These are phyloP conservation scores for Platismatia glauca DNA, from an alignment of 495 filamentous ascomycete species.

Conservation along the genomic window DNA sequence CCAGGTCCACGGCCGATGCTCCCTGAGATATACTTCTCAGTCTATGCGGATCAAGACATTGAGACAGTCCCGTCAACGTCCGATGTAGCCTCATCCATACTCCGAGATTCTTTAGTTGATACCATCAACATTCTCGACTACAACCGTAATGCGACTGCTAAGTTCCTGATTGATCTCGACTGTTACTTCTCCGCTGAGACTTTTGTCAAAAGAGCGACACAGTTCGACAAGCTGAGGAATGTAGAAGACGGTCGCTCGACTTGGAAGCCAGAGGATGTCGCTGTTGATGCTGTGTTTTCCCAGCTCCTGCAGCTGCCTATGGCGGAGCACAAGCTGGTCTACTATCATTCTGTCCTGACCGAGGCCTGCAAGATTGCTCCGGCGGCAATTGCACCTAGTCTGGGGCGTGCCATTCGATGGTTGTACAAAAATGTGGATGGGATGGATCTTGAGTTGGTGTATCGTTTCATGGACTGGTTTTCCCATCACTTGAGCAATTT, in stretches of 20 bases:
- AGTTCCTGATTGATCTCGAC: slow-evolving; percentile 86
- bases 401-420: slow-evolving; percentile 89
- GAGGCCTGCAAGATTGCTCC: slow-evolving; percentile 93
- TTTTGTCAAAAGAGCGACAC: slow-evolving; percentile 86
- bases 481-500: slow-evolving; percentile 97
- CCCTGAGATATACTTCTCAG: slow-evolving; percentile 88
- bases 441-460: slow-evolving; percentile 78
- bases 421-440: slow-evolving; percentile 70
- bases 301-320: slow-evolving; percentile 82
- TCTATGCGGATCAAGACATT: slow-evolving; percentile 79
- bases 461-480: slow-evolving; percentile 96
- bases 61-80: slow-evolving; percentile 78
- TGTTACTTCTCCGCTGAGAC: slow-evolving; percentile 82
- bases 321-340: slow-evolving; percentile 89
- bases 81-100: slow-evolving; percentile 66
- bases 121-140: slow-evolving; percentile 91
- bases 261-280: slow-evolving; percentile 98
- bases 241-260: slow-evolving; percentile 54
- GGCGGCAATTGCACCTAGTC: slow-evolving; percentile 87
- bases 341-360: slow-evolving; percentile 90
- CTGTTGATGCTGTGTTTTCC: slow-evolving; percentile 93
- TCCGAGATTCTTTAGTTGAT: slow-evolving; percentile 81
- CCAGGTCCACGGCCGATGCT: slow-evolving; percentile 69
- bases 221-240: slow-evolving; percentile 81
- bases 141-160: slow-evolving; percentile 79